Evolutionary conservation across 139 green algal genomes (phyloP), one percentile per base, ranked within the genome.

Genomic region (Zygnema circumcarinatum): DNA sequence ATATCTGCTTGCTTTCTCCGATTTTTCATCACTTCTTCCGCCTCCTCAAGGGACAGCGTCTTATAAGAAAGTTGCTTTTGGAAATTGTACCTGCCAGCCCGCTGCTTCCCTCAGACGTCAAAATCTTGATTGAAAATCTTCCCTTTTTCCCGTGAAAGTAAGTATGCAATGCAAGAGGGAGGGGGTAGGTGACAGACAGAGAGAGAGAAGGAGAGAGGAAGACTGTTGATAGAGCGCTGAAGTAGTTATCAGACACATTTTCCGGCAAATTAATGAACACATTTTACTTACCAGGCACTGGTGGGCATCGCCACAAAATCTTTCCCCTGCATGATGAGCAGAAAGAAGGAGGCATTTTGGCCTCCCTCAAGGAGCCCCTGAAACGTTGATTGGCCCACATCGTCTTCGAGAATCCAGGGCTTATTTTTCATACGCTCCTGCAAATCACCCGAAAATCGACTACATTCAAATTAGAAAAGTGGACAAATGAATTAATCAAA

Each of bases 71-170:
- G 7, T 21, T 36, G 31, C 67, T 81, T 81, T 32, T 38, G 62
- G 79, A 86, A 86, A 68, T 86, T 86, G 79, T 86, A 86, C 79
- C 79, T 86, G 79, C 73, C 42, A 80, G 31, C 33, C 33, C 73
- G 29, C 31, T n/a, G 22, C 25, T 22, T n/a, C 73, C 73, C 33
- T n/a, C 73, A 25, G 22, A 80, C 25, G 25, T 72, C 54, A 72
- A 25, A 72, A 72, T 29, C 54, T 72, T 29, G 54, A 33, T 72
- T 72, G n/a, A n/a, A n/a, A n/a, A n/a, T n/a, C n/a, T n/a, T n/a
- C n/a, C n/a, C n/a, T n/a, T n/a, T n/a, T n/a, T n/a, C n/a, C n/a
- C n/a, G n/a, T n/a, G n/a, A n/a, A n/a, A n/a, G n/a, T n/a, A n/a
- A n/a, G n/a, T n/a, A n/a, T n/a, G n/a, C n/a, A n/a, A 72, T 35